Base-by-base conservation (phyloP, 495 filamentous ascomycete species). In the Annulohypoxylon nitens region DNA sequence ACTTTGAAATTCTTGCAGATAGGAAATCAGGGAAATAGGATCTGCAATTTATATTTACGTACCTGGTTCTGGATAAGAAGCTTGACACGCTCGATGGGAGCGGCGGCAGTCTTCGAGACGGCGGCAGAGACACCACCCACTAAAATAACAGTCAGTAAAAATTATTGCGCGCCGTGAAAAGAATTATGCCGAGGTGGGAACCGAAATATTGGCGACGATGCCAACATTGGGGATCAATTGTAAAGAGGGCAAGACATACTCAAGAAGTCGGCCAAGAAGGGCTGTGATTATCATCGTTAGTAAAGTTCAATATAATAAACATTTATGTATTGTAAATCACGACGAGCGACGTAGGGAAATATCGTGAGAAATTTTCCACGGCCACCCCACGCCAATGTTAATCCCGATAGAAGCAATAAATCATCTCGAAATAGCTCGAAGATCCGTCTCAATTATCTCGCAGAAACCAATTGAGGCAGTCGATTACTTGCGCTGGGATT, bases 41-140 rank as follows among this genome's bases (percentile, higher is more conserved):
- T 72, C 6, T 67, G 43, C 11, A 48, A 14, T 39, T 23, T 23
- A 23, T 43, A 12, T 53, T 34, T 53, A 85, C 93, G 70, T 90
- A 98, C 95, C 92, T 99, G 96, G 89, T 98, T 99, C 90, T 99
- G 96, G 89, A 99, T 97, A 79, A 99, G 93, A 81, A 99, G 96
- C 94, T 99, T 99, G 88, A 99, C 92, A 93, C 96, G 96, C 94
- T 99, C 96, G 80, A 99, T 99, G 86, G 96, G 96, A 87, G 96
- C 96, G 84, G 96, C 96, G 81, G 97, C 97, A 77, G 96, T 99
- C 93, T 99, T 99, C 79, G 96, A 98, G 91, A 99, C 94, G 86
- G 96, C 96, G 81, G 96, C 96, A 80, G 96, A 97, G 75, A 99
- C 92, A 97, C 96, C 96, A 92, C 96, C 96, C 97, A 98, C 93